These are phyloP conservation scores for Ceratopteris richardii DNA, from an alignment of 75 land plant species.

Conservation along the genomic window DNA sequence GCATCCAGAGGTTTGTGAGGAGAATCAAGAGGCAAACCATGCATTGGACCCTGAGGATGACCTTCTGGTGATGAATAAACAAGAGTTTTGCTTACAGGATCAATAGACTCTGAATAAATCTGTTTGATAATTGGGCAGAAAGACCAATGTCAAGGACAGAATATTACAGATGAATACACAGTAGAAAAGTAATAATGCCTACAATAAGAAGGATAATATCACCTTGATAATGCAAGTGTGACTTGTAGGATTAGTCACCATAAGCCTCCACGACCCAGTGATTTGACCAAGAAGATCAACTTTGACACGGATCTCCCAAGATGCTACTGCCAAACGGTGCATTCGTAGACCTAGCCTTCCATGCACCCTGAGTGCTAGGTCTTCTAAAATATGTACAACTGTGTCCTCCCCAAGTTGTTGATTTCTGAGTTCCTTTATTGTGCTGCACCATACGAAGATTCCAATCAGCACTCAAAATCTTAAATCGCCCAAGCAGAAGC, in stretches of 20 bases:
- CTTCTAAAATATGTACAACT: constrained; percentile 45
- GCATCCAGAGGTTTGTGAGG: constrained; percentile 59
- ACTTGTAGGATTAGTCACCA: constrained; percentile 90
- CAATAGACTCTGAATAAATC: constrained; percentile 79
- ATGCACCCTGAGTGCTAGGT: constrained; percentile 55
- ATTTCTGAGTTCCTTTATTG: neutral
- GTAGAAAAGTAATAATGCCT: neutral
- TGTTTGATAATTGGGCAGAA: constrained; percentile 4
- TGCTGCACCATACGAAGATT: neutral
- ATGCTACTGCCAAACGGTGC: constrained; percentile 82
- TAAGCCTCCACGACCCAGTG: constrained; percentile 88
- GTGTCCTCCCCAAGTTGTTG: constrained; percentile 22
- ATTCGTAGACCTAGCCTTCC: constrained; percentile 74
- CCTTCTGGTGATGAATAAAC: constrained; percentile 51
- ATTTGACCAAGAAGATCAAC: constrained; percentile 46
- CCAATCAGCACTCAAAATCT: no score
- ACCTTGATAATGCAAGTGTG: constrained; percentile 94
- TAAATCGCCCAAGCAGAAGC: no score
- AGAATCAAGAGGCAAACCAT: constrained; percentile 57
- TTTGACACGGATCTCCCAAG: constrained; percentile 91
- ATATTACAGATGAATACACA: neutral
- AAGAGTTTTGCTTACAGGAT: constrained; percentile 31
- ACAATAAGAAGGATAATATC: constrained; percentile 3
- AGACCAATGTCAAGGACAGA: neutral
- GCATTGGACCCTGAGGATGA: constrained; percentile 49